Conservation (phyloP, 805 yeast genomes). For the Saccharomycopsis sp. region DNA sequence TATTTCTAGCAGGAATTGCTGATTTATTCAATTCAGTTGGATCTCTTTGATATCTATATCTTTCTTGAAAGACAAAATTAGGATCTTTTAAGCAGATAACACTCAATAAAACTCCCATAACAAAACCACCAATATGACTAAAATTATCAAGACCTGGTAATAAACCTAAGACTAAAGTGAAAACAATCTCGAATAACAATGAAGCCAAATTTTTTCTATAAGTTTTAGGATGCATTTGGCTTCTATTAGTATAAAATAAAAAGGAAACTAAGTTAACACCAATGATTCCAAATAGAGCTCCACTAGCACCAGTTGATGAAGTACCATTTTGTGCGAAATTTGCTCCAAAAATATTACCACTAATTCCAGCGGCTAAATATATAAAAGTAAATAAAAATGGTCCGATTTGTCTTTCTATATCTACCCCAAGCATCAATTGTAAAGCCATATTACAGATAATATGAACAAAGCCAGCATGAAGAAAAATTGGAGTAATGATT, state of each 20-base stretch:
- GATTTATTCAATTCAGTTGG: conserved; percentile 15
- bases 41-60: conserved; percentile 18
- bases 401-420: conserved; percentile 50
- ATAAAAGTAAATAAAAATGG: conserved; percentile 40
- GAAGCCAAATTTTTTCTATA: conserved; percentile 37
- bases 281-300: conserved; percentile 59
- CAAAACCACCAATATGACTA: conserved; percentile 67
- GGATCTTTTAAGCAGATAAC: conserved; percentile 48
- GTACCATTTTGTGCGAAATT: conserved; percentile 60
- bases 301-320: conserved; percentile 62
- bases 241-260: conserved; percentile 41
- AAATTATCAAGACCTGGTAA: conserved; percentile 70
- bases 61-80: conserved; percentile 26
- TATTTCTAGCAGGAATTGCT: conserved; percentile 19
- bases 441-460: conserved; percentile 51
- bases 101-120: conserved; percentile 45
- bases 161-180: conserved; percentile 52
- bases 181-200: conserved; percentile 45
- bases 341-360: conserved; percentile 60
- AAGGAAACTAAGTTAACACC: conserved; percentile 47
- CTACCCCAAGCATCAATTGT: conserved; percentile 51
- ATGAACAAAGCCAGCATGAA: conserved; percentile 68
- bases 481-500: conserved; percentile 54
- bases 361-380: conserved; percentile 50
- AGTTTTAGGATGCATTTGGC: conserved; percentile 33